phyloP scores from a whole-genome alignment of 2,329 filamentous ascomycete species.

The Cercospora zeina region DNA sequence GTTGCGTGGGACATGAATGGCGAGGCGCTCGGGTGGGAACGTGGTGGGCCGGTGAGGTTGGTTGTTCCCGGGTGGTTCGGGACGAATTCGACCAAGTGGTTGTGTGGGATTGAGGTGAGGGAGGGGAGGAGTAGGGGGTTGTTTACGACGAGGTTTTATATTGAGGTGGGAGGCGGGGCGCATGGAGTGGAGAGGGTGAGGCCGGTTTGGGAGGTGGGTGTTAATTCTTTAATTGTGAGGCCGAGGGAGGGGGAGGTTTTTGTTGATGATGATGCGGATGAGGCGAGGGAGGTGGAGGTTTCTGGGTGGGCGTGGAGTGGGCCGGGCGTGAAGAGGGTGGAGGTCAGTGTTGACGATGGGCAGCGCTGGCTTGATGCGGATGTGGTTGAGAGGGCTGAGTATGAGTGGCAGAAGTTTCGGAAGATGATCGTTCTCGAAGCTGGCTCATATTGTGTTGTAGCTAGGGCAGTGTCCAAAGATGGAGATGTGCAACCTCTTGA shows the following conservation, averaged over 20 bases:
- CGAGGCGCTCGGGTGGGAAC: slow-evolving; percentile 27
- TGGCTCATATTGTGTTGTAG: slow-evolving; percentile 16
- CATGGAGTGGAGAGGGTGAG: slow-evolving; percentile 15
- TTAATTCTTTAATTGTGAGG: slow-evolving; percentile 37
- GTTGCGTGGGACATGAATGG: slow-evolving; percentile 39
- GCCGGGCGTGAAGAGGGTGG: slow-evolving; percentile 29
- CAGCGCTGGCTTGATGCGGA: slow-evolving; percentile 18
- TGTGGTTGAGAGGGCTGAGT: slow-evolving; percentile 18
- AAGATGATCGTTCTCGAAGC: slow-evolving; percentile 1
- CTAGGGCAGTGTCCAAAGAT: slow-evolving; percentile 23
- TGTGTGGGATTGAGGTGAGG: slow-evolving; percentile 33
- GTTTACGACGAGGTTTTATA: slow-evolving; percentile 39
- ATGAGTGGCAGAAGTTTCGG: slow-evolving; percentile 29
- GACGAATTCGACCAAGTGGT: slow-evolving; percentile 41
- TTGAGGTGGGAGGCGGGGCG: slow-evolving; percentile 29
- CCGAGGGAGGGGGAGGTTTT: slow-evolving; percentile 26
- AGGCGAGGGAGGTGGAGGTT: slow-evolving; percentile 13
- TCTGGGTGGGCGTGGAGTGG: slow-evolving; percentile 38
- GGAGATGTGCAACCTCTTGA: slow-evolving; percentile 31
- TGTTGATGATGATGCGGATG: neutral
- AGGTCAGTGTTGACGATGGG: slow-evolving; percentile 28
- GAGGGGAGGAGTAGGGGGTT: slow-evolving; percentile 30
- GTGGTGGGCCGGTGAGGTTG: slow-evolving; percentile 39
- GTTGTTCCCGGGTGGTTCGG: slow-evolving; percentile 41
- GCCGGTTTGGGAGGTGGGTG: slow-evolving; percentile 37